A percentile compares a stretch with the other conserved stretches of the same genome.
These are phyloP conservation scores for Rickenella mellea DNA, from an alignment of 768 basidiomycete genomes.

Conservation along the genomic window DNA sequence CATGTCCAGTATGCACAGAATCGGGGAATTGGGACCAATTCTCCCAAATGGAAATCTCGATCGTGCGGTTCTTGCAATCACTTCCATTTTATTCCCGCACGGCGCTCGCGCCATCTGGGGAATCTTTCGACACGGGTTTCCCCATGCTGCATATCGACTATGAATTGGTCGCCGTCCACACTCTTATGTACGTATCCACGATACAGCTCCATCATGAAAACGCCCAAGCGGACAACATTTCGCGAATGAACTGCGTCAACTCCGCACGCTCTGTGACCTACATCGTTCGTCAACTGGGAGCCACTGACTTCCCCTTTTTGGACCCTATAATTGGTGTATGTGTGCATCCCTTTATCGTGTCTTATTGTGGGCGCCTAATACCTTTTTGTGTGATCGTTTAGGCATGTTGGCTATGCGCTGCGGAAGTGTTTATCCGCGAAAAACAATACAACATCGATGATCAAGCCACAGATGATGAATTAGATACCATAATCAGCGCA, in stretches of 20 bases:
- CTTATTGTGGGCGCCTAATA: background rate
- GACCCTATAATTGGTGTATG: slow-evolving; percentile 47
- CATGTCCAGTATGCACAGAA: slow-evolving; percentile 8
- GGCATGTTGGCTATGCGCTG: slow-evolving; percentile 30
- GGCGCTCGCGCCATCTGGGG: too few species aligned
- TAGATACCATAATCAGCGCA: slow-evolving; percentile 23
- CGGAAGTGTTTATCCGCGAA: slow-evolving; percentile 29
- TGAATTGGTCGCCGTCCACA: slow-evolving; percentile 38
- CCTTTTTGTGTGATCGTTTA: slow-evolving; percentile 9
- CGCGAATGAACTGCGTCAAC: slow-evolving; percentile 29
- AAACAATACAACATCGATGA: slow-evolving; percentile 9
- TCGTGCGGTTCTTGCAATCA: slow-evolving; percentile 39
- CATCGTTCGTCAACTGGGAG: slow-evolving; percentile 36
- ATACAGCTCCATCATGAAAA: slow-evolving; percentile 40
- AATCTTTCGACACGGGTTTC: slow-evolving; percentile 29
- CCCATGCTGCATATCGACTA: slow-evolving; percentile 26
- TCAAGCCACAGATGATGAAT: slow-evolving; percentile 20
- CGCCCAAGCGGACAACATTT: slow-evolving; percentile 18
- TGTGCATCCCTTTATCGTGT: slow-evolving; percentile 7
- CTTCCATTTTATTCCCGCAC: too few species aligned
- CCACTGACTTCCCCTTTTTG: slow-evolving; percentile 41
- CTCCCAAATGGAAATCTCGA: slow-evolving; percentile 32
- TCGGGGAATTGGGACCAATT: slow-evolving; percentile 29
- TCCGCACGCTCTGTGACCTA: slow-evolving; percentile 34
- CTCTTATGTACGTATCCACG: slow-evolving; percentile 37